These are phyloP conservation scores for Kregervanrija delftensis DNA, from an alignment of 805 yeast species.

Conservation along the genomic window DNA sequence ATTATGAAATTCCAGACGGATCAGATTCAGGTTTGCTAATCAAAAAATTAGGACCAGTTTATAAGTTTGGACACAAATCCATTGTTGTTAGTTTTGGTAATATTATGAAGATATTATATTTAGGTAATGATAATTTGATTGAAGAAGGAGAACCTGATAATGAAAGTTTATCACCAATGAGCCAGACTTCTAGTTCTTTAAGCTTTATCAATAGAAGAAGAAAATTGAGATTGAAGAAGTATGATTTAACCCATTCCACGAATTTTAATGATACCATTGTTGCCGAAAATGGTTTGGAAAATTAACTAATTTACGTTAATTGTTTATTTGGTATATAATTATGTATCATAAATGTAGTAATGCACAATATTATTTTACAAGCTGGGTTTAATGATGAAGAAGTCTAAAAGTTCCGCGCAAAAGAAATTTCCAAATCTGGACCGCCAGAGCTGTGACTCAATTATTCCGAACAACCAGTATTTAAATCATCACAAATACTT, in stretches of 20 bases:
- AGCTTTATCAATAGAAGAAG: conserved; percentile 32
- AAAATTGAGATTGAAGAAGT: conserved; percentile 27
- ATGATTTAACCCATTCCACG: conserved; percentile 31
- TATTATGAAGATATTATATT: conserved; percentile 59
- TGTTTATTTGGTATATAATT: too few species aligned
- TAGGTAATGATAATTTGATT: conserved; percentile 69
- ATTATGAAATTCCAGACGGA: conserved; percentile 51
- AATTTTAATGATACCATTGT: conserved; percentile 22
- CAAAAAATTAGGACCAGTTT: conserved; percentile 53
- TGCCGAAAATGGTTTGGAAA: not conserved
- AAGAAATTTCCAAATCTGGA: too few species aligned
- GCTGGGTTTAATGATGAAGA: too few species aligned
- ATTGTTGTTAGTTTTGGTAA: conserved; percentile 72
- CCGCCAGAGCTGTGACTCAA: too few species aligned
- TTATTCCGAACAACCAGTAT: too few species aligned
- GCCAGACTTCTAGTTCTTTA: conserved; percentile 22
- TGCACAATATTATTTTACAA: too few species aligned
- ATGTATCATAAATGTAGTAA: too few species aligned
- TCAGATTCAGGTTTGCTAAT: conserved; percentile 40
- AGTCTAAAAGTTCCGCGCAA: too few species aligned
- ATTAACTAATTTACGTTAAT: too few species aligned
- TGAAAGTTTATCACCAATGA: conserved; percentile 29
- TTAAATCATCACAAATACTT: too few species aligned
- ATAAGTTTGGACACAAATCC: conserved; percentile 71
- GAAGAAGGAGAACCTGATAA: conserved; percentile 48